A percentile compares a stretch with the other conserved stretches of the same genome.
Conservation (phyloP, 179 eudicot species). For the Drosera spatulata region DNA sequence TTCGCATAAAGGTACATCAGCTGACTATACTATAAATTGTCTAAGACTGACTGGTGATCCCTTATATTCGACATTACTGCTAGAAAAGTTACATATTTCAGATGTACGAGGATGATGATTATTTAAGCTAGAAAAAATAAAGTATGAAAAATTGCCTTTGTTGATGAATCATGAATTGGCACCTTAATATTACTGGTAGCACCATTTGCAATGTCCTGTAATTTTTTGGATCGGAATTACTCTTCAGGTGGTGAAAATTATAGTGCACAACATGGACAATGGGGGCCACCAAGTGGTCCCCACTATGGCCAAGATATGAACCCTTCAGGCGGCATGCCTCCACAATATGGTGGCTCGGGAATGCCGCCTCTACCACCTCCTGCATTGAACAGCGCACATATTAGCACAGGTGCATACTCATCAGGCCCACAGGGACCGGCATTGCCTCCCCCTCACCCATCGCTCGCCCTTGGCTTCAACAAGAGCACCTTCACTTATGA, state of each 20-base stretch:
- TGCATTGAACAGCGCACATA: slow-evolving; percentile 1
- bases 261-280: slow-evolving; percentile 2
- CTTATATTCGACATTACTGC: too few relatives aligned
- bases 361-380: slow-evolving; percentile 1
- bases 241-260: neutral
- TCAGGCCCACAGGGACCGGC: slow-evolving; percentile 7
- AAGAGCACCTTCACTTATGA: slow-evolving; percentile 70
- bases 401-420: slow-evolving; percentile 8
- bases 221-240: too few relatives aligned
- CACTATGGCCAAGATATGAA: slow-evolving; percentile 2
- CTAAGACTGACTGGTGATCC: too few relatives aligned
- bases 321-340: neutral
- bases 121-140: too few relatives aligned
- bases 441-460: slow-evolving; percentile 44
- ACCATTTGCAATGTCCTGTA: too few relatives aligned
- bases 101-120: too few relatives aligned
- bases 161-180: too few relatives aligned
- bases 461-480: slow-evolving; percentile 33
- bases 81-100: too few relatives aligned
- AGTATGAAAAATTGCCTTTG: too few relatives aligned
- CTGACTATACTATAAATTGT: too few relatives aligned
- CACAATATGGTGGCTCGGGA: slow-evolving; percentile 10
- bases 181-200: too few relatives aligned
- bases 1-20: slow-evolving; percentile 1
- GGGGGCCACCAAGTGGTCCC: neutral